Conservation (phyloP, 164 flowering plant species). For the Aristolochia fimbriata region DNA sequence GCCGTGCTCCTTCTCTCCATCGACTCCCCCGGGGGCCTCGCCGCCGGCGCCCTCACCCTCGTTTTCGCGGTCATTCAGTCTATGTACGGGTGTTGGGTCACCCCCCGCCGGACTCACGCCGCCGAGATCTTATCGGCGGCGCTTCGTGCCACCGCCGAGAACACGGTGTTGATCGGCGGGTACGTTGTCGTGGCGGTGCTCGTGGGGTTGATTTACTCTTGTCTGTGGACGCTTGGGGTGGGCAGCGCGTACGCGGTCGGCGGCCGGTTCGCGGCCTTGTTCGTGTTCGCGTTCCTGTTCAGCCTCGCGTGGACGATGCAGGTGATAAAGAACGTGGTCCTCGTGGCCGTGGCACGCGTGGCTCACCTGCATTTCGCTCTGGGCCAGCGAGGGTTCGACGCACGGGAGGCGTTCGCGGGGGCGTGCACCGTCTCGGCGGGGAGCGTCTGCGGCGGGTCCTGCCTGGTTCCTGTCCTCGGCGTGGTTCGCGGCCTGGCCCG, state of each 20-base stretch:
- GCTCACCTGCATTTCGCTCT: slow-evolving; percentile 22
- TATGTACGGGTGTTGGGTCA: slow-evolving; percentile 46
- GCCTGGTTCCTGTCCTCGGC: slow-evolving; percentile 31
- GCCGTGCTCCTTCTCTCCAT: slow-evolving; percentile 31
- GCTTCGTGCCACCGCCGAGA: slow-evolving; percentile 11
- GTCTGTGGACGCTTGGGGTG: slow-evolving; percentile 31
- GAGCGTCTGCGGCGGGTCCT: slow-evolving; percentile 39
- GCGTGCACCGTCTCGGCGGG: slow-evolving; percentile 21
- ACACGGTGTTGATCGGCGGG: slow-evolving; percentile 2
- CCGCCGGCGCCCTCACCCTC: slow-evolving; percentile 19
- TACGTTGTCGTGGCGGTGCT: slow-evolving; percentile 13
- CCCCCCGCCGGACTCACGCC: slow-evolving; percentile 25
- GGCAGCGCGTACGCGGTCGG: slow-evolving; percentile 34
- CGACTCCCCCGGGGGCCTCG: slow-evolving; percentile 23
- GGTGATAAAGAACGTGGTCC: slow-evolving; percentile 29
- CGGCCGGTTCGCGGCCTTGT: slow-evolving; percentile 15
- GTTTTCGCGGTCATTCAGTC: slow-evolving; percentile 30
- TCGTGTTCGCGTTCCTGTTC: slow-evolving; percentile 26
- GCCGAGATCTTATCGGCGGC: slow-evolving; percentile 20
- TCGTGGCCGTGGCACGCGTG: slow-evolving; percentile 28
- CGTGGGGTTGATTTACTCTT: slow-evolving; percentile 13
- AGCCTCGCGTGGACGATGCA: slow-evolving; percentile 51
- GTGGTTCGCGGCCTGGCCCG: slow-evolving; percentile 35
- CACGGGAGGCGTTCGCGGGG: slow-evolving; percentile 14
- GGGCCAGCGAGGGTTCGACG: slow-evolving; percentile 14